Conservation (phyloP, 495 filamentous ascomycete genomes). For the Tuber aestivum region DNA sequence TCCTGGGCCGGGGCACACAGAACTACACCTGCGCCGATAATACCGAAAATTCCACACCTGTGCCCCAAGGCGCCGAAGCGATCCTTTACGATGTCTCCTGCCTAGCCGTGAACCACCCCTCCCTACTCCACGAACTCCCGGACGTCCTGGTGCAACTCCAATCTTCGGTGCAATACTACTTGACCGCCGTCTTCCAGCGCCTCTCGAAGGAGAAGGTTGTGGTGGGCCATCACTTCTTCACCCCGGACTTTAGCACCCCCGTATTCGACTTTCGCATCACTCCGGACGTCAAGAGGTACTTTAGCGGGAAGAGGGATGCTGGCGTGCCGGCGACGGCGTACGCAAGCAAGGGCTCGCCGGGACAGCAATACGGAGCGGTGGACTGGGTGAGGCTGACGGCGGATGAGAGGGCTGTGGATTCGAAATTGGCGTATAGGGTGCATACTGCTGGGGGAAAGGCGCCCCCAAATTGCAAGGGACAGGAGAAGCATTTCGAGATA, state of each 20-base stretch:
- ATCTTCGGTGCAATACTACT: slow-evolving; percentile 43
- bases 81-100: slow-evolving; percentile 85
- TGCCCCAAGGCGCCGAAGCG: slow-evolving; percentile 67
- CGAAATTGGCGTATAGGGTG: slow-evolving; percentile 76
- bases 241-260: slow-evolving; percentile 58
- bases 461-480: slow-evolving; percentile 66
- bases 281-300: slow-evolving; percentile 51
- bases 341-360: slow-evolving; percentile 50
- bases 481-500: slow-evolving; percentile 58
- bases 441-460: slow-evolving; percentile 77
- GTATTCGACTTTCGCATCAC: slow-evolving; percentile 72
- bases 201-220: slow-evolving; percentile 51
- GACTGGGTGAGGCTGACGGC: slow-evolving; percentile 63
- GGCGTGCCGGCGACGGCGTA: slow-evolving; percentile 54
- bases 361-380: slow-evolving; percentile 59
- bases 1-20: slow-evolving; percentile 79
- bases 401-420: slow-evolving; percentile 47
- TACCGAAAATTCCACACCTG: slow-evolving; percentile 55
- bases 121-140: slow-evolving; percentile 55
- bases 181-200: slow-evolving; percentile 45
- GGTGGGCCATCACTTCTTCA: slow-evolving; percentile 74
- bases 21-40: slow-evolving; percentile 79
- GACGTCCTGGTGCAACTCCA: slow-evolving; percentile 54
- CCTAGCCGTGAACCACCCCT: slow-evolving; percentile 59
- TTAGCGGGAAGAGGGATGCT: slow-evolving; percentile 56